Base-by-base conservation (phyloP, 306 rosid species). In the Luffa aegyptiaca region DNA sequence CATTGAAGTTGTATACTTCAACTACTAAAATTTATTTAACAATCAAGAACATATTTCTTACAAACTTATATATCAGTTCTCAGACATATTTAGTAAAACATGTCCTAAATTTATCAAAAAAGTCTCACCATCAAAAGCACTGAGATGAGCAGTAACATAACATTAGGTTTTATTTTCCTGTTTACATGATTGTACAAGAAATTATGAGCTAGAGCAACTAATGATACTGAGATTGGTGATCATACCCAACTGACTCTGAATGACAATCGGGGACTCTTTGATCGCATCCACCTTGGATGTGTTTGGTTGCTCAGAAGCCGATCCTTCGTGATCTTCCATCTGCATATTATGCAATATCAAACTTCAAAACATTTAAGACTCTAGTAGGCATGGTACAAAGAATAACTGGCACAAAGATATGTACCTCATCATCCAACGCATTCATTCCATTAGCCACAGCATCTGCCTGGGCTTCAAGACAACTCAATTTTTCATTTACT, bases 321-420 rank as follows among this genome's bases (percentile, higher is more conserved):
- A 75, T 75, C 58, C 69, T 70, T 80, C 85, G 75, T 57, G 90
- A 63, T 90, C 84, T 86, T 80, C 90, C 77, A 68, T 87, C 96
- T 86, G 89, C 65, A 72, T 75, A 72, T 64, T 69, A 75, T 57
- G 62, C n/a, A 66, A 79, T 55, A 82, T 66, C 66, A 68, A 83
- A 80, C 55, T 76, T 74, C 59, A 75, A 80, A 83, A 48, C 75
- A 74, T 75, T 56, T 69, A 80, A 41, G 80, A 59, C 56, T 16
- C 80, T 20, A 13, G 5, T 76, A 52, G 45, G 79, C 59, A 71
- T 80, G 61, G 51, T 46, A 41, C 46, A 66, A 72, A 48, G 31
- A 55, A 45, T 75, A 52, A 37, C 33, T 36, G 51, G 45, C 21
- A 31, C 51, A 78, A 77, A 31, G 51, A 16, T 42, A 20, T 41